Evolutionary conservation across 2,329 filamentous ascomycete genomes (phyloP), one percentile per base, ranked within the genome.

Genomic region (Alternaria sp.): DNA sequence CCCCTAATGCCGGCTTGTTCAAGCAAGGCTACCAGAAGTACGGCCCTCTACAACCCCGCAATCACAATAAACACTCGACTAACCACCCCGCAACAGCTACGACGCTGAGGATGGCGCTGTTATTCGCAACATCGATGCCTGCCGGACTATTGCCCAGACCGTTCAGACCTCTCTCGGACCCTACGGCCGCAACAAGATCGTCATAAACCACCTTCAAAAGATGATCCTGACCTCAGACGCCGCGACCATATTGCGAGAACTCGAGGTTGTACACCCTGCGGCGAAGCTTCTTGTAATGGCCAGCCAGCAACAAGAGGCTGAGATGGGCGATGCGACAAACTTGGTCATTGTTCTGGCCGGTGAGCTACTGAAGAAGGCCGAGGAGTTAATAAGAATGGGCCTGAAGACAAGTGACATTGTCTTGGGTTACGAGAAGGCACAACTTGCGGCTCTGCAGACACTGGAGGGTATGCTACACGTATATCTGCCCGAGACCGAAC

Each of bases 181-280:
- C 62, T 97, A 97, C 82, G 95, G 95, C 76, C 92, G 95, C 81
- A 99, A 99, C 86, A 99, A 99, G 85, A 94, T 99, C 78, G 93
- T 99, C 83, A 98, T 99, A 86, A 99, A 99, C 86, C 96, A 99
- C 83, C 87, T 99, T 65, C 93, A 97, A 81, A 99, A 99, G 87
- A 97, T 99, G 95, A 96, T 97, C 73, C 86, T 99, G 67, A 99
- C 96, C 71, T 98, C 94, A 62, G 95, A 99, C 78, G 95, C 95
- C 67, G 95, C 95, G 68, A 98, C 95, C 43, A 99, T 99, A 78
- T 87, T 99, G 72, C 91, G 93, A 76, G 96, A 99, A 84, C 89
- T 99, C 80, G 95, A 99, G 76, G 95, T 99, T 65, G 94, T 99
- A 57, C 95, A 99, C 84, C 95, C 96, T 64, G 95, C 95, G 59